Percentiles rank a stretch among this genome's conserved stretches.
Conservation (phyloP, 306 rosid species). For the Glycine latifolia region DNA sequence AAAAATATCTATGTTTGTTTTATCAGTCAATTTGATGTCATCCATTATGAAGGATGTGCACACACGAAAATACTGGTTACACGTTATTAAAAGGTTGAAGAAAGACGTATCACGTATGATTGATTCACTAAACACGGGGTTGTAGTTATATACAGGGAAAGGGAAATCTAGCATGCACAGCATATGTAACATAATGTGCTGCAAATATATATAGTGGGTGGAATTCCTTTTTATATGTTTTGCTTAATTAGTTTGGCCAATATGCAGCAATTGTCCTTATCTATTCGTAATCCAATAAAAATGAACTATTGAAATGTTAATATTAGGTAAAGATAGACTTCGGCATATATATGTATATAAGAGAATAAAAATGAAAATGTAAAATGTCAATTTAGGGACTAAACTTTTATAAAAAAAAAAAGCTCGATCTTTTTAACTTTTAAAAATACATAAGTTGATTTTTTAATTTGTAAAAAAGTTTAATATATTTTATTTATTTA, state of each 20-base stretch:
- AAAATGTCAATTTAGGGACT: no score
- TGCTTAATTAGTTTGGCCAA: background rate
- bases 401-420: no score
- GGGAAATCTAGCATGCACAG: background rate
- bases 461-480: no score
- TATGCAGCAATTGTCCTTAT: slow-evolving; percentile 23
- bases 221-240: slow-evolving; percentile 11
- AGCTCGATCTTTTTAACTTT: no score
- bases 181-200: background rate
- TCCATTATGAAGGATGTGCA: background rate
- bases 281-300: background rate
- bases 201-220: slow-evolving; percentile 7
- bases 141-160: no score
- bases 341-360: background rate
- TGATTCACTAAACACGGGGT: no score
- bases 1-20: no score
- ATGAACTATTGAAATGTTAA: background rate
- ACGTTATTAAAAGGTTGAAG: slow-evolving; percentile 1
- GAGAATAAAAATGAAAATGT: no score
- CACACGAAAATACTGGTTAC: background rate
- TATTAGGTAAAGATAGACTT: background rate
- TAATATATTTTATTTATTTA: no score
- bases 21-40: background rate
- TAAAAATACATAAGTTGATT: no score
- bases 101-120: background rate